phyloP scores from a whole-genome alignment of 1,284 basidiomycete species.

The Amylostereum areolatum region DNA sequence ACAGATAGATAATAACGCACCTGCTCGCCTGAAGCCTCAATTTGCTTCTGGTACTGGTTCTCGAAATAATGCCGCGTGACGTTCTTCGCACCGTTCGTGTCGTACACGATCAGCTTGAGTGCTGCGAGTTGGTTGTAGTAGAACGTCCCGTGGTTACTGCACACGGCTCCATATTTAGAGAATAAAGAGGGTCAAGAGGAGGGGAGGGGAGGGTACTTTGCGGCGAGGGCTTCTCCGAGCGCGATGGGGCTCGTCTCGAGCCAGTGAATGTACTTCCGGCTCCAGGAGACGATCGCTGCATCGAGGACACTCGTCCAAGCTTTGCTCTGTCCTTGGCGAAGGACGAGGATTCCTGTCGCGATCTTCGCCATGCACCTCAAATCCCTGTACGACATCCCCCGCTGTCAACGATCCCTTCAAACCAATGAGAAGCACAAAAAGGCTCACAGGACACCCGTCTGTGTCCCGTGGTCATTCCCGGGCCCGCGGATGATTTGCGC shows the following conservation, averaged over 20 bases:
- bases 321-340: slow-evolving; percentile 41
- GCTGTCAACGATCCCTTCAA: too few species aligned
- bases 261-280: slow-evolving; percentile 49
- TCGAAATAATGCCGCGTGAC: slow-evolving; percentile 30
- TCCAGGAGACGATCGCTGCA: slow-evolving; percentile 42
- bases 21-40: slow-evolving; percentile 33
- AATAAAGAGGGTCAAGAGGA: neutral
- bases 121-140: slow-evolving; percentile 36
- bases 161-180: too few species aligned
- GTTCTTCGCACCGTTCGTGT: slow-evolving; percentile 24
- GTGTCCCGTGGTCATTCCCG: slow-evolving; percentile 40
- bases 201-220: slow-evolving; percentile 41
- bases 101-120: slow-evolving; percentile 30
- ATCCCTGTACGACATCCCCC: slow-evolving; percentile 29
- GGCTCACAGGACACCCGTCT: slow-evolving; percentile 48
- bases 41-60: slow-evolving; percentile 28
- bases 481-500: slow-evolving; percentile 64
- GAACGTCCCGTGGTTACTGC: slow-evolving; percentile 58
- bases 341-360: slow-evolving; percentile 48
- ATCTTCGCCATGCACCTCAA: slow-evolving; percentile 58
- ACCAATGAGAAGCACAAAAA: too few species aligned
- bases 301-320: slow-evolving; percentile 56
- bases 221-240: slow-evolving; percentile 38
- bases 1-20: slow-evolving; percentile 28
- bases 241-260: slow-evolving; percentile 45